phyloP scores from a whole-genome alignment of 2,329 filamentous ascomycete species.

The Fonsecaea erecta region DNA sequence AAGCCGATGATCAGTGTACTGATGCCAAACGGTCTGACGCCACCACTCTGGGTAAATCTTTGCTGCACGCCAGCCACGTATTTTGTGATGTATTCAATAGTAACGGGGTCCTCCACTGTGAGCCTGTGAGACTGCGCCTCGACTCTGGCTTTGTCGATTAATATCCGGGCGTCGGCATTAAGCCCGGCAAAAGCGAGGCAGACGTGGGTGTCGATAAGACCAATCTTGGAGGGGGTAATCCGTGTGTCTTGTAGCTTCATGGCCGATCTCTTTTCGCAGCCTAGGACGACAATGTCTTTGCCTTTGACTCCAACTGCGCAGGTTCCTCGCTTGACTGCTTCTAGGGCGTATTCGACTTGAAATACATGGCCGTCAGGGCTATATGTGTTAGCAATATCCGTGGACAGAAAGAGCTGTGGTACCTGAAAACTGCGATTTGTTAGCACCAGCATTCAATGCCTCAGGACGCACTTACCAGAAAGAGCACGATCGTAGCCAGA shows the following conservation, averaged over 20 bases:
- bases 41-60: slow-evolving; percentile 97
- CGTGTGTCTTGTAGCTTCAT: slow-evolving; percentile 99
- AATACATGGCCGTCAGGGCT: slow-evolving; percentile 99
- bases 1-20: slow-evolving; percentile 99
- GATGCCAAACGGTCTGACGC: slow-evolving; percentile 97
- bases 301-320: slow-evolving; percentile 98
- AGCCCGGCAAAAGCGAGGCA: slow-evolving; percentile 96
- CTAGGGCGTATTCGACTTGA: slow-evolving; percentile 98
- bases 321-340: slow-evolving; percentile 98
- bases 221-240: slow-evolving; percentile 98
- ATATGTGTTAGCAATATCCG: slow-evolving; percentile 51
- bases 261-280: slow-evolving; percentile 97
- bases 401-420: slow-evolving; percentile 14
- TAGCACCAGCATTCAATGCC: slow-evolving; percentile 20
- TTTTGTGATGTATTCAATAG: slow-evolving; percentile 99
- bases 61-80: slow-evolving; percentile 98
- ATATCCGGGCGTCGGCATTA: slow-evolving; percentile 95
- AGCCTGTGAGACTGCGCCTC: slow-evolving; percentile 97
- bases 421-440: slow-evolving; percentile 43
- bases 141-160: slow-evolving; percentile 96
- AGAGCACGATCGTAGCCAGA: slow-evolving; percentile 99
- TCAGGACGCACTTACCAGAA: slow-evolving; percentile 71
- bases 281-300: slow-evolving; percentile 88
- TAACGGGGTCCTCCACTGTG: slow-evolving; percentile 95
- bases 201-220: slow-evolving; percentile 91